Base-by-base conservation (phyloP, 352 stramenopile species). In the Phytopythium ostracodes region DNA sequence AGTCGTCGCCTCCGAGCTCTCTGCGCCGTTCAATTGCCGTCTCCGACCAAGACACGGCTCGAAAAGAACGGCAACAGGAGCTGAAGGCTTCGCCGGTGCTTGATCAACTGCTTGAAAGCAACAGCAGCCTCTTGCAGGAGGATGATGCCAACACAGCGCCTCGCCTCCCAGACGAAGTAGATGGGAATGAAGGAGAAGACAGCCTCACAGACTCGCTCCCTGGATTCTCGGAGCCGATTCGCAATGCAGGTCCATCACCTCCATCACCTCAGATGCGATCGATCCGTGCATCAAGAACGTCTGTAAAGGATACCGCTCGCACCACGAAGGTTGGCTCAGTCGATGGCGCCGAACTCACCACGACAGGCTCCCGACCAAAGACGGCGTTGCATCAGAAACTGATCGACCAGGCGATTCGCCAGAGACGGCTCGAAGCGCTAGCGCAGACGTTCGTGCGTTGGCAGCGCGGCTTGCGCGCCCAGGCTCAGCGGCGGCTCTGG, bases 311-410 rank as follows among this genome's bases (percentile, higher is more conserved):
- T 6, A 4, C 25, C 43, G 11, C 40, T 6, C 40, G 11, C 33
- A 9, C 42, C 27, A 24, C 14, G 1, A 18, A 11, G 9, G 2
- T 11, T 55, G 4, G 14, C 10, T 25, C 35, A 36, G 11, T 11
- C 4, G 18, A 6, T 24, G 17, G 2, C 14, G 6, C 11, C n/a
- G 46, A 35, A 10, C 6, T 24, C 11, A 1, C 35, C 31, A 22
- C 36, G 7, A 17, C 20, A 9, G 4, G 33, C 3, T 10, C 46
- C 1, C 52, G 40, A 8, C 42, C 53, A 2, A 72, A 72, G 53
- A 82, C 67, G 9, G 59, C 60, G 14, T 52, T 88, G 10, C 83
- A 92, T 14, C 70, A 87, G 29, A 77, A 89, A 56, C 67, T 87
- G 11, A 89, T 91, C 53, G 70, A 82, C 44, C 71, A 86, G 36